These are phyloP conservation scores for Hibiscus mutabilis DNA, from an alignment of 345 rosid species.

Conservation along the genomic window DNA sequence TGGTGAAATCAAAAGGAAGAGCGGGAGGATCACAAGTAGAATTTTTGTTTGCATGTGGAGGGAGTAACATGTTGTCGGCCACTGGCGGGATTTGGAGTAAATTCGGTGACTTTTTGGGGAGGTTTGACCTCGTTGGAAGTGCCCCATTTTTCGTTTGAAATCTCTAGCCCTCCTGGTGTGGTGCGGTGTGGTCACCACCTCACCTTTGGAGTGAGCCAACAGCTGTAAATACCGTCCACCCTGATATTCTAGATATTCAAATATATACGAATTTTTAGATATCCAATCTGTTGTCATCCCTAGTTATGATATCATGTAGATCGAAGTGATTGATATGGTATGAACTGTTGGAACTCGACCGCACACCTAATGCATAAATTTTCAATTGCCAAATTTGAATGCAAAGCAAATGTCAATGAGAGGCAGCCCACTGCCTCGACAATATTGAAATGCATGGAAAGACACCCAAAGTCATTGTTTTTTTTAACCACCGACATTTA, in stretches of 20 bases:
- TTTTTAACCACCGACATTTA: too few relatives aligned
- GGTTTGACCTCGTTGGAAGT: slow-evolving; percentile 30
- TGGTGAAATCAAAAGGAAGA: neutral
- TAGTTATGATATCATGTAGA: too few relatives aligned
- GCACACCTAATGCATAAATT: slow-evolving; percentile 1
- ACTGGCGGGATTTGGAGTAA: slow-evolving; percentile 7
- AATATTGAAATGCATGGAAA: too few relatives aligned
- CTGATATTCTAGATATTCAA: neutral
- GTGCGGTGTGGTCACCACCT: neutral
- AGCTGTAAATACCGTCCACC: neutral
- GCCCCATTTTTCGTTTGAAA: slow-evolving; percentile 10
- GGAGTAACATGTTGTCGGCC: slow-evolving; percentile 42
- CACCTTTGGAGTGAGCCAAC: neutral
- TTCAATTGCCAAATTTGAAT: slow-evolving; percentile 6
- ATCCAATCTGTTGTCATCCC: too few relatives aligned
- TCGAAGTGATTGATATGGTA: too few relatives aligned
- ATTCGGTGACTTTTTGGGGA: slow-evolving; percentile 4
- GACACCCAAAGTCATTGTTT: too few relatives aligned
- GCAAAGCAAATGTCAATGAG: too few relatives aligned
- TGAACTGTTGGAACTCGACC: neutral
- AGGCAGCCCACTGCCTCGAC: too few relatives aligned
- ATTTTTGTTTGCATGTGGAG: slow-evolving; percentile 36
- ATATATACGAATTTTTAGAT: too few relatives aligned
- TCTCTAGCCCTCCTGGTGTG: neutral
- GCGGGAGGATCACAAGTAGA: neutral